Conservation (phyloP, 2,329 filamentous ascomycete genomes). For the Verticillium klebahnii region DNA sequence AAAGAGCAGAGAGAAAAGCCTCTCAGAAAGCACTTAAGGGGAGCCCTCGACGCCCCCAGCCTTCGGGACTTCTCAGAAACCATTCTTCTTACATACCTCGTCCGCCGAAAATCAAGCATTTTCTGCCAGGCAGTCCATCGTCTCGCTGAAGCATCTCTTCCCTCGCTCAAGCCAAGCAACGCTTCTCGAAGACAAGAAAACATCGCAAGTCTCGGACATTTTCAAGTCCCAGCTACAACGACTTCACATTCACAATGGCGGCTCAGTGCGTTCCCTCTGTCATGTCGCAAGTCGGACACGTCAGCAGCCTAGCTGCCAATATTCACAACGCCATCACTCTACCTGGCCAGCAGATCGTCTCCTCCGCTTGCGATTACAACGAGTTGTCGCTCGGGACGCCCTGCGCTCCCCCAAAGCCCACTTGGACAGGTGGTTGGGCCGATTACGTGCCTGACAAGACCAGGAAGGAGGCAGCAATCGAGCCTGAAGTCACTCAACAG, state of each 20-base stretch:
- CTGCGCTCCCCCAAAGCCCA: too few species aligned
- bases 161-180: neutral
- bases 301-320: neutral
- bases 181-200: neutral
- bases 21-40: neutral
- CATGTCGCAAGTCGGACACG: neutral
- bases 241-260: neutral
- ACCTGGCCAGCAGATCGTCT: neutral
- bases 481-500: neutral
- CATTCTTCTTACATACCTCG: neutral
- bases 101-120: neutral
- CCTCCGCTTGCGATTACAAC: neutral
- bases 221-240: neutral
- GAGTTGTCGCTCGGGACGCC: neutral
- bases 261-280: neutral
- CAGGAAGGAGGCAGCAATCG: too few species aligned
- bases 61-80: neutral
- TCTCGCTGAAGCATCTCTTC: neutral
- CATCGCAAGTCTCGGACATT: neutral
- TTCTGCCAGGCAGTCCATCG: neutral
- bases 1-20: too few species aligned
- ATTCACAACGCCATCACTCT: neutral
- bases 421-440: too few species aligned
- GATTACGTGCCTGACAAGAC: too few species aligned
- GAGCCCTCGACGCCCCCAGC: neutral